Base-by-base conservation (phyloP, 805 yeast species). In the Monosporozyma yasuniensis region DNA sequence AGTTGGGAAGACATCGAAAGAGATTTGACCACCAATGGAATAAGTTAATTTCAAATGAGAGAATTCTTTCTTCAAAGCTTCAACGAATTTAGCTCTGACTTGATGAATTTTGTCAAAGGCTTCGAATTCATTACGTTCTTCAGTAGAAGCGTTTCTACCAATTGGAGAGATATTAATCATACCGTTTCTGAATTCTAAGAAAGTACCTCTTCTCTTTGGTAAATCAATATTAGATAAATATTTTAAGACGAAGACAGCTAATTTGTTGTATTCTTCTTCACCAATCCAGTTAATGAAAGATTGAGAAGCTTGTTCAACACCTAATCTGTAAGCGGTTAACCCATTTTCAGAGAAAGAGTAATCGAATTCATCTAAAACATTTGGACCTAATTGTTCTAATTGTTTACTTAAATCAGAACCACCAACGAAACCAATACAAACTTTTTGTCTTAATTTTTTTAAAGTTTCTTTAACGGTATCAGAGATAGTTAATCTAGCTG, bases 11-110 rank as follows among this genome's bases (percentile, higher is more conserved):
- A 93, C 98, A 66, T 93, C 99, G 64, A 93, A 93, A 34, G 98
- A 91, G 70, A 93, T 93, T 79, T 93, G 98, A 61, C 99, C 99
- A 71, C 99, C 99, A 58, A 93, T 93, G 52, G 99, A 93, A 79
- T 85, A 93, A 59, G 98, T 91, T 66, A 93, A 79, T 50, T 84
- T 85, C 63, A 76, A 76, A 71, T 90, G 91, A 51, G 91, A 71
- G 78, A 93, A 93, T 64, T 82, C 79, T 66, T 80, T 79, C 72
- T 79, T 86, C 66, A 93, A 78, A 48, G 96, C 96, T 48, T 72
- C 74, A 56, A 93, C 98, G 77, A 93, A 77, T 54, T 76, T 80
- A 63, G 79, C 81, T 80, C 99, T 87, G 63, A 93, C 71, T 64
- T 87, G 78, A 77, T 86, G 80, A 65, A 73, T 76, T 62, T 81